phyloP scores from a whole-genome alignment of 2,329 filamentous ascomycete species.

The Thermomyces lanuginosus region DNA sequence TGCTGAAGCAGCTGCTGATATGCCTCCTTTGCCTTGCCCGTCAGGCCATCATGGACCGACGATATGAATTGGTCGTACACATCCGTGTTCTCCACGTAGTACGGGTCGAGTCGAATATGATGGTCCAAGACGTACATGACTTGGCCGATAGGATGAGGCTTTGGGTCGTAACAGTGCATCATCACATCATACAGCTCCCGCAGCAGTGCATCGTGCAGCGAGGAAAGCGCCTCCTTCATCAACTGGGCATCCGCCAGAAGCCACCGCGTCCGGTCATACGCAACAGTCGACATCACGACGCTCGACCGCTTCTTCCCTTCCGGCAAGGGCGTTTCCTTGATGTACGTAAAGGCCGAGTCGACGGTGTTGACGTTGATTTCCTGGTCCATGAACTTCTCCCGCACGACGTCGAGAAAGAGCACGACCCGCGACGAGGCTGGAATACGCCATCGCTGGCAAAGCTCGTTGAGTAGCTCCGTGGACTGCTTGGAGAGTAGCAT shows the following conservation, averaged over 20 bases:
- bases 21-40: constrained; percentile 56
- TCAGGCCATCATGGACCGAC: constrained; percentile 56
- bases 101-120: constrained; percentile 63
- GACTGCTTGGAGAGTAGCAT: constrained; percentile 57
- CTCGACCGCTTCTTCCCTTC: constrained; percentile 44
- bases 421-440: constrained; percentile 67
- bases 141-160: constrained; percentile 62
- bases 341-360: constrained; percentile 65
- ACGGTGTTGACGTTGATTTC: constrained; percentile 68
- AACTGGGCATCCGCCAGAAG: constrained; percentile 50
- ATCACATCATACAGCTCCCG: constrained; percentile 79
- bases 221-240: constrained; percentile 59
- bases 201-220: constrained; percentile 64
- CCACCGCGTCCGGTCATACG: constrained; percentile 49
- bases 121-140: constrained; percentile 67
- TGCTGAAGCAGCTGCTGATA: constrained; percentile 67
- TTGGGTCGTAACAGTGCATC: constrained; percentile 76
- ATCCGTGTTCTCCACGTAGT: constrained; percentile 54
- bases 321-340: constrained; percentile 55
- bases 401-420: constrained; percentile 66
- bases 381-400: constrained; percentile 70
- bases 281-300: constrained; percentile 27
- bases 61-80: constrained; percentile 56
- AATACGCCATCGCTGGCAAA: constrained; percentile 77
- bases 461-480: constrained; percentile 65